Evolutionary conservation across 345 rosid species (phyloP).

Genomic region (Syzygium grande): DNA sequence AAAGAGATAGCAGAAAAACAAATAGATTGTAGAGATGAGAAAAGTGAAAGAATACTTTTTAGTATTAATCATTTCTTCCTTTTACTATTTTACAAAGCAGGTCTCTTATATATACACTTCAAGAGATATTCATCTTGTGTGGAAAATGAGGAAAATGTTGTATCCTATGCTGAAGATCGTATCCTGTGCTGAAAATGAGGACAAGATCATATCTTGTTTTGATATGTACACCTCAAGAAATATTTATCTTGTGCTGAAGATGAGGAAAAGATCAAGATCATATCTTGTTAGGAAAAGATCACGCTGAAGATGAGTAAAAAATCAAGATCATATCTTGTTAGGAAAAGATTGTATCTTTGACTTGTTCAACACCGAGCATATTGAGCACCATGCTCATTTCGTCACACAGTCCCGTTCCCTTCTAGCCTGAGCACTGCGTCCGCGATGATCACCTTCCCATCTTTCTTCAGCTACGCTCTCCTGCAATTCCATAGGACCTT

Average conservation of each 20-base stretch:
- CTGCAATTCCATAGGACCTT: constrained; percentile 8
- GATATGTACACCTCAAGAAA: no score
- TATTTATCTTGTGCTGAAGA: no score
- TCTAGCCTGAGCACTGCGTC: background rate
- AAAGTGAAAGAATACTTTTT: background rate
- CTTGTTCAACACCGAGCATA: background rate
- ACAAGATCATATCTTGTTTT: background rate
- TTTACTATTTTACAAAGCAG: no score
- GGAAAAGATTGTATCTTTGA: background rate
- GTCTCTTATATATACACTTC: no score
- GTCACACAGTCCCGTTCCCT: background rate
- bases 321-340: background rate
- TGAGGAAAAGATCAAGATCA: no score
- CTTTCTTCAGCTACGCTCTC: constrained; percentile 1
- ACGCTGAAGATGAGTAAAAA: no score
- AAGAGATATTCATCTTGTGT: no score
- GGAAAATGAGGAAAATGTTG: no score
- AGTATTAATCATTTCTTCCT: no score
- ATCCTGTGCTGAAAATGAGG: background rate
- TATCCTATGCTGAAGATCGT: no score
- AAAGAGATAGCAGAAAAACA: background rate
- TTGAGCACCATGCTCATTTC: no score
- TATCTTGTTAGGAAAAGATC: no score
- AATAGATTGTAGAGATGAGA: background rate
- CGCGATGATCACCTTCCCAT: background rate